A percentile compares a stretch with the other conserved stretches of the same genome.
Conservation (phyloP, 805 yeast species). For the Lachancea lanzarotensis region DNA sequence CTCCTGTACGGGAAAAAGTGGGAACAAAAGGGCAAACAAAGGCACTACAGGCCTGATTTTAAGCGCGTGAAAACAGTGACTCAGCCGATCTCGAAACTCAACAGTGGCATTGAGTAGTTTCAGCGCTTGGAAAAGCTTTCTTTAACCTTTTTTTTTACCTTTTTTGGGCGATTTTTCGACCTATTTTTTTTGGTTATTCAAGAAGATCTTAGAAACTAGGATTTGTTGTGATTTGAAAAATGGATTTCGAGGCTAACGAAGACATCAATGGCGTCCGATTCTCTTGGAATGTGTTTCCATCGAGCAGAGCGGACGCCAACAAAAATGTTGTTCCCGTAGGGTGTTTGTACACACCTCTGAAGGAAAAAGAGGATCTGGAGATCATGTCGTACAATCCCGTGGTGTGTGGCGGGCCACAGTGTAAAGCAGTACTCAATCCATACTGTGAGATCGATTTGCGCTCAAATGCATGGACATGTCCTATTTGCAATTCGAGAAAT, state of each 20-base stretch:
- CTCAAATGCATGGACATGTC: slow-evolving; percentile 77
- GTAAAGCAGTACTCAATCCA: slow-evolving; percentile 84
- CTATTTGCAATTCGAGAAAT: slow-evolving; percentile 71
- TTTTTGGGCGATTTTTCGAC: not conserved
- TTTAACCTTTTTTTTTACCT: not conserved
- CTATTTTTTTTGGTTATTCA: not conserved
- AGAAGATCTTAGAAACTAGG: not conserved
- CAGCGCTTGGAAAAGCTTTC: not conserved
- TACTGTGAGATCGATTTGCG: slow-evolving; percentile 74
- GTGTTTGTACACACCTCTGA: slow-evolving; percentile 89
- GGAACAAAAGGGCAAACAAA: slow-evolving; percentile 2
- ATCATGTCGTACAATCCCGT: slow-evolving; percentile 83
- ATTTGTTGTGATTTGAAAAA: slow-evolving; percentile 6
- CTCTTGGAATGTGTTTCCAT: slow-evolving; percentile 83
- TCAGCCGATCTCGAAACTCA: too few relatives aligned
- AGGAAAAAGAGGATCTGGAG: slow-evolving; percentile 67
- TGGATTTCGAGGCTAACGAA: slow-evolving; percentile 55
- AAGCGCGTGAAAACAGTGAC: not conserved
- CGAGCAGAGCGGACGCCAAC: slow-evolving; percentile 80
- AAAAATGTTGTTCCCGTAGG: slow-evolving; percentile 93
- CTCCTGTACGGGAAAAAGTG: not conserved
- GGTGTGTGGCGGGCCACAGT: slow-evolving; percentile 63
- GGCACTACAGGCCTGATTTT: not conserved
- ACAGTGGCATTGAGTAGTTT: slow-evolving; percentile 1
- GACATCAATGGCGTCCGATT: slow-evolving; percentile 69